Evolutionary conservation across 345 rosid species (phyloP), one percentile per base, ranked within the genome.

Genomic region (Boechera divaricarpa): DNA sequence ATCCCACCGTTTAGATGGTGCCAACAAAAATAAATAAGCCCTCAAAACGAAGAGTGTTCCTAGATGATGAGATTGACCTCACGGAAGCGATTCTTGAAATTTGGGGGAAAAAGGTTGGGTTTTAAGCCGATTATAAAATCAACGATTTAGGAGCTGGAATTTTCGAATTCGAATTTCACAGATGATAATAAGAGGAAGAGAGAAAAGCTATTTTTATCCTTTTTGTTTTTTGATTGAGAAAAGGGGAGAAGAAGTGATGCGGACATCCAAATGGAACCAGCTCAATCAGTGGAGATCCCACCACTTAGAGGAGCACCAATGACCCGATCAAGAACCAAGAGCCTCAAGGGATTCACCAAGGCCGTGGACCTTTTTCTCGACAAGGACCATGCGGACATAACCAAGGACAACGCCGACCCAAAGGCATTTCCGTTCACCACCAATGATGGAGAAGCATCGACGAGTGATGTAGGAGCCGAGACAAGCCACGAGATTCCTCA

Each of bases 131-230:
- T 28, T 76, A 33, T 21, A 44, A 64, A 42, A 65, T 48, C 67
- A 49, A 69, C 16, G 72, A 77, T 18, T 64, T 38, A 29, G 35
- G 59, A 71, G 81, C 81, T 71, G 62, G 31, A 38, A 29, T 62
- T 33, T 78, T 41, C 56, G 73, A 78, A 57, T 78, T 78, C 72
- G 77, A 78, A 78, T 65, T 72, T 78, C 36, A 65, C 67, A 58
- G 52, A 21, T 36, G 60, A 24, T 53, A 21, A 21, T 21, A 21
- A 41, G n/a, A 67, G 42, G 58, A 29, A 73, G 67, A 56, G 4
- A 71, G 36, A 72, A 47, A 67, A 6, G 67, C 18, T 28, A 33
- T 16, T 58, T 58, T 16, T 16, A 8, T 35, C 2, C 47, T 32
- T 15, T 15, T 15, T 15, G 24, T 18, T 2, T 7, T 60, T 59